Conservation (phyloP, 768 basidiomycete species). For the Filobasidium floriforme region DNA sequence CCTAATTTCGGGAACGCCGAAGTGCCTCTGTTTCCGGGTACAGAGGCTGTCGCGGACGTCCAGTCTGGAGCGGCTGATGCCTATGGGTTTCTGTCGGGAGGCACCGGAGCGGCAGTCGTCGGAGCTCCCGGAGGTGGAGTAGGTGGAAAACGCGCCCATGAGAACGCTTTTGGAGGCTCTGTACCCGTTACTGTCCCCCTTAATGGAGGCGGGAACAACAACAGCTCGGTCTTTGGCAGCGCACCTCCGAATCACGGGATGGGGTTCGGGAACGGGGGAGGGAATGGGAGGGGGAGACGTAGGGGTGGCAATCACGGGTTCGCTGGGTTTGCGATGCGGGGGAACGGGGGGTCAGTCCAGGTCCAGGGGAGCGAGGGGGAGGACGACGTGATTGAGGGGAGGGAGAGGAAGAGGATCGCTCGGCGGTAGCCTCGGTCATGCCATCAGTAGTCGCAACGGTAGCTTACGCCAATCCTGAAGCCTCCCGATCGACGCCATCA, state of each 20-base stretch:
- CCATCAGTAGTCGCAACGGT: no score
- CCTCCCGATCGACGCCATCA: neutral
- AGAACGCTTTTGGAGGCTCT: neutral
- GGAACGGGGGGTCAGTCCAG: neutral
- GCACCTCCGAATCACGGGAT: neutral
- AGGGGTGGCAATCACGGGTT: neutral
- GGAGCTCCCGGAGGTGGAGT: neutral
- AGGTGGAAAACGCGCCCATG: neutral
- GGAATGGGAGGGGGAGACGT: neutral
- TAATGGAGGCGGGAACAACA: neutral
- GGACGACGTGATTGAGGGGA: slow-evolving; percentile 2
- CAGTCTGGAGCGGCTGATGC: neutral
- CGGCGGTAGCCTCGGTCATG: neutral
- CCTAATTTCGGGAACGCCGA: neutral
- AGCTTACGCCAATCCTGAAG: no score
- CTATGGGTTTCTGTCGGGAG: neutral
- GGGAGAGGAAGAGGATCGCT: slow-evolving; percentile 8
- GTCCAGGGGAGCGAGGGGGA: slow-evolving; percentile 4
- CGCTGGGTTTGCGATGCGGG: neutral
- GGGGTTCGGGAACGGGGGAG: neutral
- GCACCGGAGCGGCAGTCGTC: neutral
- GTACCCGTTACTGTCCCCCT: neutral
- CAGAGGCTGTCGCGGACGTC: neutral
- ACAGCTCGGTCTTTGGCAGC: neutral
- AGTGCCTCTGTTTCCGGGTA: neutral